A percentile compares a stretch with the other conserved stretches of the same genome.
phyloP scores from a whole-genome alignment of 768 basidiomycete species.

The Russula compacta region DNA sequence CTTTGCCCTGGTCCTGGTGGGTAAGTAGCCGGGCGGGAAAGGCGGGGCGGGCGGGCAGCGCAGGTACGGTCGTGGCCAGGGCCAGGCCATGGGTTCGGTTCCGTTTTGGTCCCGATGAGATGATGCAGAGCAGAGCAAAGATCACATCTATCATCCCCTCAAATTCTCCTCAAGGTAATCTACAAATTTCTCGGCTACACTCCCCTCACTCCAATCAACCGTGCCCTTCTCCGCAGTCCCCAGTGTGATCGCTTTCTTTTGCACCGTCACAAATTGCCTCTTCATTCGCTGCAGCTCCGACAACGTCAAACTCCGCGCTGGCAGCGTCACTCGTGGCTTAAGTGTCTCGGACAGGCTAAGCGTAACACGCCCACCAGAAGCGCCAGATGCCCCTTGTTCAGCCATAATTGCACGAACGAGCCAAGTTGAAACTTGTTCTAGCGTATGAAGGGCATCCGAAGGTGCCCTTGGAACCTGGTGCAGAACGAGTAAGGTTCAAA shows the following conservation, averaged over 20 bases:
- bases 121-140: neutral
- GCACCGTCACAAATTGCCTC: constrained; percentile 82
- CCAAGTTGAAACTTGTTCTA: constrained; percentile 68
- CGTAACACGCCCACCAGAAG: constrained; percentile 44
- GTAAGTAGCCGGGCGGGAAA: too few relatives aligned
- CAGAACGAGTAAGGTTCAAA: neutral
- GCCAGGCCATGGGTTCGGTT: neutral
- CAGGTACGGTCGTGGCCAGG: neutral
- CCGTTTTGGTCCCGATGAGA: neutral
- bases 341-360: constrained; percentile 36
- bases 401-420: constrained; percentile 67
- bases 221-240: constrained; percentile 69
- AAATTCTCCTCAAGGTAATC: constrained; percentile 65
- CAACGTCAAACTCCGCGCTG: constrained; percentile 64
- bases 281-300: constrained; percentile 85
- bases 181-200: constrained; percentile 61
- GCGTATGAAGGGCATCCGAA: constrained; percentile 73
- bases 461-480: constrained; percentile 72
- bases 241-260: constrained; percentile 82
- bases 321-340: constrained; percentile 48
- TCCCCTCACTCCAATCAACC: constrained; percentile 70
- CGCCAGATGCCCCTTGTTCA: constrained; percentile 46
- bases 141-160: constrained; percentile 22
- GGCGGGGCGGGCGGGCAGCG: neutral
- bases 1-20: too few relatives aligned